These are phyloP conservation scores for Wallacemonas rigidus DNA, from an alignment of 208 protist genomes.

Conservation along the genomic window DNA sequence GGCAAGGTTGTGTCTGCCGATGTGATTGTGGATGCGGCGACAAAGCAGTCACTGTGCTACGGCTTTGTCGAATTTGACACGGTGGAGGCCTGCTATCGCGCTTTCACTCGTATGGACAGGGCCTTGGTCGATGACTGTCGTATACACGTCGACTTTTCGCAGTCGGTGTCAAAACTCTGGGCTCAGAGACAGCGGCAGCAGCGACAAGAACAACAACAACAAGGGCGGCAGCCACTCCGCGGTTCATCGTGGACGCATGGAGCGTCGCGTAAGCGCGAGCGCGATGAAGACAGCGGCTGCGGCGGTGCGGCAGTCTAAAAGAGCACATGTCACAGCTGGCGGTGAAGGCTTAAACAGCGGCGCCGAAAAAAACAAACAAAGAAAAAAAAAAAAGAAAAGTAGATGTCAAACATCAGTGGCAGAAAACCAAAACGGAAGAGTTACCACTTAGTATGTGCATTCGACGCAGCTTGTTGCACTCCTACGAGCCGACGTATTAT, in stretches of 20 bases:
- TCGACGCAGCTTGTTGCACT: too few relatives aligned
- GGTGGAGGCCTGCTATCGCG: slow-evolving; percentile 86
- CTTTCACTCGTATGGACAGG: slow-evolving; percentile 98
- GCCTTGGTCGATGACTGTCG: slow-evolving; percentile 98
- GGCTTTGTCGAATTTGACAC: slow-evolving; percentile 98
- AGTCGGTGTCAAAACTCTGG: slow-evolving; percentile 94
- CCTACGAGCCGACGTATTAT: too few relatives aligned
- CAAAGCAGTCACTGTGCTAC: slow-evolving; percentile 93
- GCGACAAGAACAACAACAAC: slow-evolving; percentile 17
- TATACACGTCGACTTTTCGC: slow-evolving; percentile 98
- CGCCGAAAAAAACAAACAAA: too few relatives aligned
- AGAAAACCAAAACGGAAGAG: too few relatives aligned
- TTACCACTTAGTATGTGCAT: too few relatives aligned
- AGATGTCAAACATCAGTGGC: too few relatives aligned
- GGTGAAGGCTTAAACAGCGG: too few relatives aligned
- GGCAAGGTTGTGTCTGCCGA: slow-evolving; percentile 91
- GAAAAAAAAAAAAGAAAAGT: too few relatives aligned
- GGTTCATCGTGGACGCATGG: neutral
- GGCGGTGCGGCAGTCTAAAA: neutral
- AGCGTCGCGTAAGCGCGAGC: slow-evolving; percentile 1
- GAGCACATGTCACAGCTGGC: too few relatives aligned
- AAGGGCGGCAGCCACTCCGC: too few relatives aligned
- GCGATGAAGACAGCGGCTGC: neutral
- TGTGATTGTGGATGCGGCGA: slow-evolving; percentile 70
- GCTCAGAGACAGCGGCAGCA: slow-evolving; percentile 54